Percentiles rank a stretch among this genome's conserved stretches.
Evolutionary conservation across 1,139 yeast species (phyloP).

Genomic region (Scheffersomyces lignicola): DNA sequence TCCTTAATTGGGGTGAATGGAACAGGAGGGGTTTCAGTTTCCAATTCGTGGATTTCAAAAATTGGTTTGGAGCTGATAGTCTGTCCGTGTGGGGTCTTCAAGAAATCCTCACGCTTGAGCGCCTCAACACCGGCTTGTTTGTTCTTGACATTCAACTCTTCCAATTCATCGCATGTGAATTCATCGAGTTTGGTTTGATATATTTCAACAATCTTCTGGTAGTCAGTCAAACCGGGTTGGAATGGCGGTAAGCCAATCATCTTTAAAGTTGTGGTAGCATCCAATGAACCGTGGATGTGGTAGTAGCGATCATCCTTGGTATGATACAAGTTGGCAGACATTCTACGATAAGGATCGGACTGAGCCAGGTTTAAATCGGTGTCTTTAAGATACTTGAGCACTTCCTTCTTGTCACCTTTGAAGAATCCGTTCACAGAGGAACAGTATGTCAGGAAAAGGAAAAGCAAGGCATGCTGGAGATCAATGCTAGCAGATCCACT

Average conservation of each 20-base stretch:
- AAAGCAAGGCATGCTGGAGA: constrained; percentile 26
- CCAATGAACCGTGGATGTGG: constrained; percentile 34
- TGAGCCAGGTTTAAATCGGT: constrained; percentile 30
- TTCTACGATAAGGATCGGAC: constrained; percentile 26
- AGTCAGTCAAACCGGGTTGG: constrained; percentile 20
- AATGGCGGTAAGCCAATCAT: constrained; percentile 33
- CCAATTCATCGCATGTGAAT: constrained; percentile 22
- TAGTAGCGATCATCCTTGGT: constrained; percentile 29
- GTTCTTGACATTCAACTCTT: constrained; percentile 16
- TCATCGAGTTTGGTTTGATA: constrained; percentile 20
- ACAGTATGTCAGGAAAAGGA: constrained; percentile 27
- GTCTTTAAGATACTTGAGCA: constrained; percentile 18
- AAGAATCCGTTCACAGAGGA: constrained; percentile 27
- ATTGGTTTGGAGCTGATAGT: constrained; percentile 18
- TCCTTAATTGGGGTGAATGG: constrained; percentile 14
- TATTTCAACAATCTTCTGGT: constrained; percentile 21
- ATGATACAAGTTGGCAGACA: constrained; percentile 31
- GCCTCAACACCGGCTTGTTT: constrained; percentile 32
- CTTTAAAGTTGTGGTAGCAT: constrained; percentile 27
- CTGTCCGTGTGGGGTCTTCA: constrained; percentile 27
- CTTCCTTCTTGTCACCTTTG: constrained; percentile 22
- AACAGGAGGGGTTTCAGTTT: constrained; percentile 21
- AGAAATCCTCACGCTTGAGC: constrained; percentile 24
- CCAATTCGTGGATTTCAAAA: constrained; percentile 22
- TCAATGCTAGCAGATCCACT: constrained; percentile 17